Conservation (phyloP, 495 filamentous ascomycete genomes). For the Bombardia bombarda region DNA sequence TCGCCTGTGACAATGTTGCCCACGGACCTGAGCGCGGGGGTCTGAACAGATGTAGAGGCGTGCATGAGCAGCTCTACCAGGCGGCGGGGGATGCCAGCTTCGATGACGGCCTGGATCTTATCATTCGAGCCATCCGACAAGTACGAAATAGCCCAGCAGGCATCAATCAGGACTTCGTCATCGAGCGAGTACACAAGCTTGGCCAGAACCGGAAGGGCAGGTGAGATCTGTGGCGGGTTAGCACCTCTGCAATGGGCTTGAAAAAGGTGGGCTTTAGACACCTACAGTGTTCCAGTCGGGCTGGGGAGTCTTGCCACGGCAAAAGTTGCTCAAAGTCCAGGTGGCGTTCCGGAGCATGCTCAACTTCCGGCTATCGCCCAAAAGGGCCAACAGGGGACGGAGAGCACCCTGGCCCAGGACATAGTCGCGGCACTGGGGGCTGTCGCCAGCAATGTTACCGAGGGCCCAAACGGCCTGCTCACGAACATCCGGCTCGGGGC, state of each 20-base stretch:
- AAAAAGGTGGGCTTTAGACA: too few species aligned
- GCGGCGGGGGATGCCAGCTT: conserved; percentile 93
- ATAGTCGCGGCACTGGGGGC: conserved; percentile 92
- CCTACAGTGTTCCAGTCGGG: conserved; percentile 94
- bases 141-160: conserved; percentile 99
- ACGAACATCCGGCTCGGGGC: conserved; percentile 95
- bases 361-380: conserved; percentile 96
- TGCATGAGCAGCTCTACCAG: conserved; percentile 98
- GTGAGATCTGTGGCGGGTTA: conserved; percentile 64
- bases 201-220: conserved; percentile 90
- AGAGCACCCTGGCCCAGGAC: conserved; percentile 86
- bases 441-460: conserved; percentile 98
- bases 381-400: conserved; percentile 75
- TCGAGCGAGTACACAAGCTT: conserved; percentile 98
- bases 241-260: not conserved
- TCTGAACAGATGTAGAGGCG: conserved; percentile 98
- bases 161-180: conserved; percentile 97
- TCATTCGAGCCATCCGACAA: conserved; percentile 98
- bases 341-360: conserved; percentile 99
- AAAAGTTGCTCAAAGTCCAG: conserved; percentile 99
- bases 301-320: conserved; percentile 98
- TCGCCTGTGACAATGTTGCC: conserved; percentile 99
- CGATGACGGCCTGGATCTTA: conserved; percentile 99
- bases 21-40: conserved; percentile 91
- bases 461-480: conserved; percentile 99